Base-by-base conservation (phyloP, 352 stramenopile species). In the Globisporangium nunn region DNA sequence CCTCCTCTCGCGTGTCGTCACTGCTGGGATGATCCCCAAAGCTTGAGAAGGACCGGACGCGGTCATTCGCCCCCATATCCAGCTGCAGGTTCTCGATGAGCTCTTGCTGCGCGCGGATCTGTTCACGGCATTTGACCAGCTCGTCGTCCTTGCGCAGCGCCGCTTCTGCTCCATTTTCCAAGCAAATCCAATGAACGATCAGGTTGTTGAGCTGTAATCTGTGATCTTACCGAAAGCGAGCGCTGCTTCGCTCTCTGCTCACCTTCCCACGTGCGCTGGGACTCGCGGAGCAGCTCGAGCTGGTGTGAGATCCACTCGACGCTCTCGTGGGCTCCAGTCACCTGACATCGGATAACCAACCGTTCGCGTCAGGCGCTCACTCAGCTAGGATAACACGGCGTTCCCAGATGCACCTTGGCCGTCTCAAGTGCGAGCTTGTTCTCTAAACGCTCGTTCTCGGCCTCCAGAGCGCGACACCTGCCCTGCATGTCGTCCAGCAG, bases 401-500 rank as follows among this genome's bases (percentile, higher is more conserved):
- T 23, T 23, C 23, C 1, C 10, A 4, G 15, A 47, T 52, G 28
- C 54, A 91, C 81, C 64, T 78, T 53, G 17, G 54, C 61, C 3
- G 61, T 67, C 39, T 81, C 66, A 11, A 55, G 63, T 15, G 67
- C 48, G 15, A 91, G 50, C n/a, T 74, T 59, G 33, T 73, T 53
- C 31, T 62, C 50, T 15, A 87, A 33, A 3, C 57, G 41, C n/a
- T 56, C 40, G n/a, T 84, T 86, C 33, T 72, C 59, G 12, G 74
- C 67, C 51, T 92, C 77, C 31, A 89, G 52, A 3, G 60, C 46
- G 11, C 70, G 65, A 50, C 74, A 89, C 35, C 71, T 77, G n/a
- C 60, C 59, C 52, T 88, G 66, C 23, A 92, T 71, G 58, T 92
- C 79, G 44, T 81, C 56, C 29, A 92, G 66, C 59, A 92, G 71